phyloP scores from a whole-genome alignment of 345 rosid species.

The Hibiscus mutabilis region DNA sequence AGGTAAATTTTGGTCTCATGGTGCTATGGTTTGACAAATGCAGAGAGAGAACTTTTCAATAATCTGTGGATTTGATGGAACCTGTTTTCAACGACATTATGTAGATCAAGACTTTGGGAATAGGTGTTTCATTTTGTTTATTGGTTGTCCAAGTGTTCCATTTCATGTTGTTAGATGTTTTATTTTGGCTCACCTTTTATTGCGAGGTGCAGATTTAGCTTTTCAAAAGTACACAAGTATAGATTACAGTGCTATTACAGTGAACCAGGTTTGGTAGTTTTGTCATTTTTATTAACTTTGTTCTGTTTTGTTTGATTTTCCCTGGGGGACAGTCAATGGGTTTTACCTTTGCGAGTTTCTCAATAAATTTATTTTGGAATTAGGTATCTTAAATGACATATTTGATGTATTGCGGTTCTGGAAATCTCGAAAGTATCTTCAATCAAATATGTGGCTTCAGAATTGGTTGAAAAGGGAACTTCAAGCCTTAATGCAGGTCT shows the following conservation, averaged over 20 bases:
- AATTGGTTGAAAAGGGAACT: conserved; percentile 78
- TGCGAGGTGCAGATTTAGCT: conserved; percentile 44
- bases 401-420: conserved; percentile 52
- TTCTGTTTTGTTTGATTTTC: background rate
- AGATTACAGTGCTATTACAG: conserved; percentile 66
- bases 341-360: conserved; percentile 1
- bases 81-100: conserved; percentile 55
- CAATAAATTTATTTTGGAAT: conserved; percentile 16
- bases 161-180: conserved; percentile 2
- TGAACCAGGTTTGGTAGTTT: conserved; percentile 43
- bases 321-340: background rate
- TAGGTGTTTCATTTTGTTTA: conserved; percentile 32
- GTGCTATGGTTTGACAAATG: conserved; percentile 13
- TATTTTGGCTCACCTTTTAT: background rate
- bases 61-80: conserved; percentile 60
- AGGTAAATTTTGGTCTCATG: background rate
- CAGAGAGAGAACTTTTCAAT: conserved; percentile 66
- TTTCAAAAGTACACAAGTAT: conserved; percentile 64
- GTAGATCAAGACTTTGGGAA: conserved; percentile 28
- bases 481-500: conserved; percentile 81
- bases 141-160: background rate
- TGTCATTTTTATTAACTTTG: conserved; percentile 9
- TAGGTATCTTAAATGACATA: conserved; percentile 49
- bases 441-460: conserved; percentile 52
- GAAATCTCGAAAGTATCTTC: conserved; percentile 58